These are phyloP conservation scores for Prosopis cineraria DNA, from an alignment of 306 rosid species.

Conservation along the genomic window DNA sequence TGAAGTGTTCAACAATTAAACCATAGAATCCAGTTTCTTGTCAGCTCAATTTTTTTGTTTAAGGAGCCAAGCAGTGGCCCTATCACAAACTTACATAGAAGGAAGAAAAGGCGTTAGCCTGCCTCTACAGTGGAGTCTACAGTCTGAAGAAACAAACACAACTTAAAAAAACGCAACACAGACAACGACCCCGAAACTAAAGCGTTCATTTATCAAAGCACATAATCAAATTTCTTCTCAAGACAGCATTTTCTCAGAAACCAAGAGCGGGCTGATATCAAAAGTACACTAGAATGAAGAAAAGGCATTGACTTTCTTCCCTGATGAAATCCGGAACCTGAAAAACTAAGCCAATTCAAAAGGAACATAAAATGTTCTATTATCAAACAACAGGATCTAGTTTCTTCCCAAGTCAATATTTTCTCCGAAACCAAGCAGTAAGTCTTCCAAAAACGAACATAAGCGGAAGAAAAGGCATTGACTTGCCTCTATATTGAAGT, in stretches of 20 bases:
- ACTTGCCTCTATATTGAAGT: constrained; percentile 23
- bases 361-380: background rate
- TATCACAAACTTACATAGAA: background rate
- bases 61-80: background rate
- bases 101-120: background rate
- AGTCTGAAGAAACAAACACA: background rate
- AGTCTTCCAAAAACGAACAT: background rate
- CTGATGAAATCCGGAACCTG: background rate
- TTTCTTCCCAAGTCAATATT: background rate
- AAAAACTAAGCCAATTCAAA: background rate
- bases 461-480: background rate
- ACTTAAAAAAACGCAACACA: background rate
- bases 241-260: background rate
- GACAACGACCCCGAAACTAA: background rate
- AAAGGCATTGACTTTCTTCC: background rate
- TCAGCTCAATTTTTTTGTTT: background rate
- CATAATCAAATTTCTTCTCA: background rate
- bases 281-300: background rate
- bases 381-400: background rate
- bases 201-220: background rate
- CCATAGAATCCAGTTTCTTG: background rate
- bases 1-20: background rate
- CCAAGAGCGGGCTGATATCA: background rate
- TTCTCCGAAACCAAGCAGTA: background rate
- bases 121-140: background rate